Evolutionary conservation across 1,284 basidiomycete genomes (phyloP), one percentile per base, ranked within the genome.

Genomic region (Mrakiaceae sp.): DNA sequence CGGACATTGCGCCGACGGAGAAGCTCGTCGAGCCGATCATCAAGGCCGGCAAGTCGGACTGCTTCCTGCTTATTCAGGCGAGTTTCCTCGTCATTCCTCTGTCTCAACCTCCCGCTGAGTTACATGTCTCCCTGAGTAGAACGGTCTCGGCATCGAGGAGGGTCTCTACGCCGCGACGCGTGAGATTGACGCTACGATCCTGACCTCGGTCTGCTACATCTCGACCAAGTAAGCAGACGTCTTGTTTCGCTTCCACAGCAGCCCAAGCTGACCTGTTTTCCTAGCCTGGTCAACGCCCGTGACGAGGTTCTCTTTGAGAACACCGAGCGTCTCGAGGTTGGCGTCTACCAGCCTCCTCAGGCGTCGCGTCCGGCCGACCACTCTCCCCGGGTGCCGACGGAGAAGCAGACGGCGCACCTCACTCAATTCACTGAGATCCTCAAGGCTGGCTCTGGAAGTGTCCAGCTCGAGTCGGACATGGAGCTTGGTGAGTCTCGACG

Each of bases 61-160:
- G 81, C 1, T 87, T 86, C 69, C 82, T 87, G 2, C 72, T 90
- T 12, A 74, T 90, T 55, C 87, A 89, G 76, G 73, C 73, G 52
- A 49, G 72, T 59, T 7, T 47, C 39, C 8, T 46, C 16, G 27
- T 58, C 48, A 1, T 7, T 1, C 48, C 58, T 0, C 48, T 5
- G n/a, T 7, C 14, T 44, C 10, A 9, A 51, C 40, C n/a, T 8
- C 9, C 27, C 43, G 51, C 60, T 66, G 48, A 62, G 44, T 39
- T n/a, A 63, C 7, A 44, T 43, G 3, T 56, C 39, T 49, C 42
- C 4, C 12, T 12, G 9, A 9, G 46, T 59, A 75, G 72, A 90
- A 91, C 72, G 88, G 88, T 2, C 77, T 91, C 4, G 84, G 83
- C 44, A 83, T 88, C 39, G 88, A 90, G 71, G 77, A 76, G 43